These are phyloP conservation scores for Nyssa sinensis DNA, from an alignment of 148 eudicot species.

Conservation along the genomic window DNA sequence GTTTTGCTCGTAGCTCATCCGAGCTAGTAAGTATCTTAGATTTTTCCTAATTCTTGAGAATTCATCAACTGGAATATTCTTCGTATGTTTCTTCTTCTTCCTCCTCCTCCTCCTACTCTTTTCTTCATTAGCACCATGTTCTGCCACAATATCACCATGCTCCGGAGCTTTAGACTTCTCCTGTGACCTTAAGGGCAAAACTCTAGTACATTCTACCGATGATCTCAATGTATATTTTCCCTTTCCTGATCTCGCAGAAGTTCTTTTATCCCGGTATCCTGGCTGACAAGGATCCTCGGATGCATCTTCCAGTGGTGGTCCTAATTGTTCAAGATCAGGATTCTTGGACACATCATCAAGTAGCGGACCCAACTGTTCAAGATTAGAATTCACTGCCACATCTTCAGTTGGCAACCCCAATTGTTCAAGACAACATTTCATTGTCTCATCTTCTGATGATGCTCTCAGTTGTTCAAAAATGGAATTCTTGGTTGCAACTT, in stretches of 20 bases:
- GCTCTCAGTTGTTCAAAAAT: neutral
- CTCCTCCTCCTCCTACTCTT: constrained; percentile 36
- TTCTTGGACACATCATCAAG: constrained; percentile 4
- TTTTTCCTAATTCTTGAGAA: constrained; percentile 61
- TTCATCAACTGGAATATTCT: constrained; percentile 45
- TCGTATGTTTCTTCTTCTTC: constrained; percentile 36
- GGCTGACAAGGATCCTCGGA: too few relatives aligned
- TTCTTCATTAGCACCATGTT: constrained; percentile 30
- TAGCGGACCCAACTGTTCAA: constrained; percentile 17
- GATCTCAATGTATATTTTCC: constrained; percentile 28
- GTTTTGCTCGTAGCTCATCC: constrained; percentile 67
- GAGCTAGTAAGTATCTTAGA: constrained; percentile 68
- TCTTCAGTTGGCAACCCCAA: constrained; percentile 3
- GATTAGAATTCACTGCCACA: constrained; percentile 19
- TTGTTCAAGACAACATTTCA: constrained; percentile 7
- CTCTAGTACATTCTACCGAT: constrained; percentile 34
- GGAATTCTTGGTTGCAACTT: neutral
- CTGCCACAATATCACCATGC: constrained; percentile 25
- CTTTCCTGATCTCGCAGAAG: constrained; percentile 20
- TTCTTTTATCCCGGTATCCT: constrained; percentile 19
- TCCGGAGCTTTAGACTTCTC: constrained; percentile 41
- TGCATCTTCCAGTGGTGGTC: too few relatives aligned
- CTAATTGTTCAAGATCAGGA: neutral
- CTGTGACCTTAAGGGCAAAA: constrained; percentile 43
- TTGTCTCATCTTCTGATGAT: constrained; percentile 3